A percentile compares a stretch with the other conserved stretches of the same genome.
These are phyloP conservation scores for Verticillium klebahnii DNA, from an alignment of 2,329 filamentous ascomycete species.

Conservation along the genomic window DNA sequence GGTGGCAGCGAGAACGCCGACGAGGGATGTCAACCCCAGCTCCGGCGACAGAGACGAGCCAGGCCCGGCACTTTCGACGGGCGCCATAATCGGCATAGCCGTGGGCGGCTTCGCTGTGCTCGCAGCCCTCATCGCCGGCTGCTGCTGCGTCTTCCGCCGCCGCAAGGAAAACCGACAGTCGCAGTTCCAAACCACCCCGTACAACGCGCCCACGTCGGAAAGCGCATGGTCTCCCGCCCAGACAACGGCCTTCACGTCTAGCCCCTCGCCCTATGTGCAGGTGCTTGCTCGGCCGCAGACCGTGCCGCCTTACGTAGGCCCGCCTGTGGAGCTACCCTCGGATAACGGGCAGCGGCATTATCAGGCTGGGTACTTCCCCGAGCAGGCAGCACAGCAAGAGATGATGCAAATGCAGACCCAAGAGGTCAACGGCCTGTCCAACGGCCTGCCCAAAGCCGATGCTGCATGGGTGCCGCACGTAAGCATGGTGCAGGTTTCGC, in stretches of 20 bases:
- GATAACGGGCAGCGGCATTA: neutral
- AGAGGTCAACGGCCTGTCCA: neutral
- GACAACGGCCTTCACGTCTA: constrained; percentile 3
- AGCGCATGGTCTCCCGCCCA: constrained; percentile 8
- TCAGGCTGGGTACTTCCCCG: constrained; percentile 9
- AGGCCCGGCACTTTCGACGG: constrained; percentile 21
- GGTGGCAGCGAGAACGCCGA: constrained; percentile 43
- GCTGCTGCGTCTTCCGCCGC: constrained; percentile 26
- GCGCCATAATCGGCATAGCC: constrained; percentile 40
- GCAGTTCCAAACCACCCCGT: constrained; percentile 4
- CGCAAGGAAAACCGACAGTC: neutral
- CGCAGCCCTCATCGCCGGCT: constrained; percentile 15
- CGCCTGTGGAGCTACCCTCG: constrained; percentile 22
- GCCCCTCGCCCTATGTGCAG: constrained; percentile 3
- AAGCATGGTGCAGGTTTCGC: constrained; percentile 21
- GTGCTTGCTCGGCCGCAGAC: constrained; percentile 6
- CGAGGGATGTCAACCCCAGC: constrained; percentile 33
- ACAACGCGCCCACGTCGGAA: constrained; percentile 11
- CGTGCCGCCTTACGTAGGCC: constrained; percentile 12
- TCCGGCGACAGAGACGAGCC: constrained; percentile 1
- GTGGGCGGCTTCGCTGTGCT: constrained; percentile 29
- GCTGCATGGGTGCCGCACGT: constrained; percentile 26
- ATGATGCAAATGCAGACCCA: neutral
- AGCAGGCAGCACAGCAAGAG: constrained; percentile 17
- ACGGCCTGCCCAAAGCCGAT: neutral